Base-by-base conservation (phyloP, 345 rosid species). In the Arabis alpina region DNA sequence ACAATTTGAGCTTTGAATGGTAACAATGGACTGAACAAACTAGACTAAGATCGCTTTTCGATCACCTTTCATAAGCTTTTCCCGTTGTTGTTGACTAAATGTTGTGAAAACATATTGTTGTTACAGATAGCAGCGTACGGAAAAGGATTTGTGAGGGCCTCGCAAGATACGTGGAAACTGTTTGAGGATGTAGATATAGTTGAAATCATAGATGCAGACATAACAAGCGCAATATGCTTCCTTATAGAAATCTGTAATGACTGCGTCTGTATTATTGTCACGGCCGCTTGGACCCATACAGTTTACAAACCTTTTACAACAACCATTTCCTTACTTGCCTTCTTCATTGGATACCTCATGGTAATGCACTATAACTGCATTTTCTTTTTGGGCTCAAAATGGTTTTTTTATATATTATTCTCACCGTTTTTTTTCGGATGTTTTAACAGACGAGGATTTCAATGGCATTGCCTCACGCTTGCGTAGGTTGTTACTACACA, bases 391-490 rank as follows among this genome's bases (percentile, higher is more conserved):
- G 13, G 16, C 40, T 54, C 5, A 52, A 8, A 25, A 14, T 44
- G 32, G n/a, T n/a, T 54, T 47, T 67, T 28, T 3, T 43, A 12
- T 1, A 36, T 16, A n/a, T 1, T 12, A 1, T 51, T 12, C 61
- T 52, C 12, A 57, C 49, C 24, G 12, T 4, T 40, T 25, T 49
- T 19, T 6, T 51, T n/a, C 15, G 73, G 72, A 57, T 47, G 47
- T 41, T 67, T 41, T 6, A 36, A 10, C 94, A 93, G 96, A 87
- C 96, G 0, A 88, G 97, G 86, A 95, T 95, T 47, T 85, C 98
- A 10, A 95, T 92, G 99, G 98, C 97, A 77, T 43, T 92, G 82
- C 98, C 97, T 8, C 94, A 90, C 39, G 99, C 98, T 34, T 95
- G 97, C 56, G 96, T 90, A 81, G 83, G 94, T 76, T 88, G 99